These are phyloP conservation scores for Fraxinus anomala DNA, from an alignment of 257 asterid species.

Conservation along the genomic window DNA sequence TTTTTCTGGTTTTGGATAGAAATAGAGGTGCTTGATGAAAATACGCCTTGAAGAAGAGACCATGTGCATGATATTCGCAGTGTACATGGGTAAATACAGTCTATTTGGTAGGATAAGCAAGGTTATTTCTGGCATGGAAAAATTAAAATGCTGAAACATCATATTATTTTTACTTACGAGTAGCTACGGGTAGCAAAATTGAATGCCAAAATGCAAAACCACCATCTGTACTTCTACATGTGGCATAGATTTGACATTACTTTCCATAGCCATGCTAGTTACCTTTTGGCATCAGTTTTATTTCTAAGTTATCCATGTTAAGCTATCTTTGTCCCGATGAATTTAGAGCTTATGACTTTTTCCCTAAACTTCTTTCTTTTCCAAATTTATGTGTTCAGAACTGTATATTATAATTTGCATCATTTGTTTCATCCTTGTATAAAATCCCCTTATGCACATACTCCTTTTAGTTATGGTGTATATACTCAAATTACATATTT, in stretches of 20 bases:
- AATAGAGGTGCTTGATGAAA: slow-evolving; percentile 2
- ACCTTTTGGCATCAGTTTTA: too few species aligned
- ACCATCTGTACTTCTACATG: too few species aligned
- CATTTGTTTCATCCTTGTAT: not conserved
- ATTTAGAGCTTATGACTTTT: not conserved
- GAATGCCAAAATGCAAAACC: too few species aligned
- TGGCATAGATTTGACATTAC: too few species aligned
- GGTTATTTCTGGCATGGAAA: too few species aligned
- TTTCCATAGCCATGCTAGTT: too few species aligned
- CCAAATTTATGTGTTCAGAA: not conserved
- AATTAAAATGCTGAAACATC: too few species aligned
- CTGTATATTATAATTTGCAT: not conserved
- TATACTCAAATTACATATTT: not conserved
- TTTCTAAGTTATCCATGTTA: too few species aligned
- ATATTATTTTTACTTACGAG: too few species aligned
- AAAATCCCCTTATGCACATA: not conserved
- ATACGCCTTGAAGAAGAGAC: not conserved
- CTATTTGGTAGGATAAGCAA: not conserved
- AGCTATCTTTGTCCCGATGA: too few species aligned
- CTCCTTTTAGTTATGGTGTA: not conserved
- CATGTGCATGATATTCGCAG: not conserved
- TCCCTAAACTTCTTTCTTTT: not conserved
- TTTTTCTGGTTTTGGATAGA: not conserved
- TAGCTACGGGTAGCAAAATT: too few species aligned
- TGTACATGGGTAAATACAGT: not conserved